These are phyloP conservation scores for Flaveria ramosissima DNA, from an alignment of 129 eudicot species.

Conservation along the genomic window DNA sequence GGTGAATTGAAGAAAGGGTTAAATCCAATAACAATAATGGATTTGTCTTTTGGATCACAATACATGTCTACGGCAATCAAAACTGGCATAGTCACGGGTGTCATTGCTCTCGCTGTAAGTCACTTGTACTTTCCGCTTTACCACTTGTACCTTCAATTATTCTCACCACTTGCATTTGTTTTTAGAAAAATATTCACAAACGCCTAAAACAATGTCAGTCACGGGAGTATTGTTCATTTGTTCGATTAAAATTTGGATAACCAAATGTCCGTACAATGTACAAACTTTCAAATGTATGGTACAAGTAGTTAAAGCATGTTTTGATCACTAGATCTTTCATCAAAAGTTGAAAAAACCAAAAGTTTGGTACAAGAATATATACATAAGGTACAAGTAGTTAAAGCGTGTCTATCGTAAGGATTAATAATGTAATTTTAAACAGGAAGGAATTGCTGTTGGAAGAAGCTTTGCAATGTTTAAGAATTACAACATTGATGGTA, in stretches of 20 bases:
- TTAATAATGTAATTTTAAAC: slow-evolving; percentile 24
- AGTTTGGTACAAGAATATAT: neutral
- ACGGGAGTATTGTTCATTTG: slow-evolving; percentile 31
- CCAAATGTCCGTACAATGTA: slow-evolving; percentile 17
- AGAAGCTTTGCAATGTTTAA: slow-evolving; percentile 96
- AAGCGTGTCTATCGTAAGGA: neutral
- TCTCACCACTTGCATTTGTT: slow-evolving; percentile 27
- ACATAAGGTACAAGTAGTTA: neutral
- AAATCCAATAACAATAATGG: slow-evolving; percentile 75
- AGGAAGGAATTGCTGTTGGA: slow-evolving; percentile 99
- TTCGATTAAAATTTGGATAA: slow-evolving; percentile 3
- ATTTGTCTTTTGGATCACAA: slow-evolving; percentile 65
- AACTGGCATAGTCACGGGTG: slow-evolving; percentile 97
- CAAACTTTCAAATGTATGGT: neutral
- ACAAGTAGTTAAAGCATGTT: slow-evolving; percentile 5
- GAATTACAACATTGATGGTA: slow-evolving; percentile 96
- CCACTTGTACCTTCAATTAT: slow-evolving; percentile 36
- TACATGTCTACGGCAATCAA: slow-evolving; percentile 69
- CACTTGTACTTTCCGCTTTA: slow-evolving; percentile 22
- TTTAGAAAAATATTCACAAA: slow-evolving; percentile 5
- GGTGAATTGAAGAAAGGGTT: slow-evolving; percentile 88
- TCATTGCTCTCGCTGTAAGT: slow-evolving; percentile 91
- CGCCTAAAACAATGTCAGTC: slow-evolving; percentile 17
- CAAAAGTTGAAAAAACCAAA: neutral
- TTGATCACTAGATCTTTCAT: too few species aligned